Percentiles rank a stretch among this genome's conserved stretches.
Evolutionary conservation across 1,284 basidiomycete species (phyloP).

Genomic region (Fomitopsis palustris): DNA sequence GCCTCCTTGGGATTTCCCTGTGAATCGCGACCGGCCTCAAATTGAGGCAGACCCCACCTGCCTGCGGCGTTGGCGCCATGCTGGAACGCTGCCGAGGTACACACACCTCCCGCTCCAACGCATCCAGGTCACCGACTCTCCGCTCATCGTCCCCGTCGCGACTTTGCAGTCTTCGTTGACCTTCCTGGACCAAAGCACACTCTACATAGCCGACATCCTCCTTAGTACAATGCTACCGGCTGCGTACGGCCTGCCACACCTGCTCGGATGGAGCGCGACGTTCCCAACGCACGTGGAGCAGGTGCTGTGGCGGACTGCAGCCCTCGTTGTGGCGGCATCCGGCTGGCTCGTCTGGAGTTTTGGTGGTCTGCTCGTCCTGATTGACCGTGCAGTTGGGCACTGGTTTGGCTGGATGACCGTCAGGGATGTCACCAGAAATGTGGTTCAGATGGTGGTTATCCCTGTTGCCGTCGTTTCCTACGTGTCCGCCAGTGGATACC

Average conservation of each 20-base stretch:
- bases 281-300: conserved; percentile 2
- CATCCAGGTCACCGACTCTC: not conserved
- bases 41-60: not conserved
- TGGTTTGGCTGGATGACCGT: too few relatives aligned
- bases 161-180: not conserved
- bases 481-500: not conserved
- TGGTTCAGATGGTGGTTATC: too few relatives aligned
- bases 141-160: not conserved
- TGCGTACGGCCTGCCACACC: conserved; percentile 6
- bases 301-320: conserved; percentile 5
- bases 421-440: too few relatives aligned
- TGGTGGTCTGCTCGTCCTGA: too few relatives aligned
- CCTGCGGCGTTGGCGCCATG: not conserved
- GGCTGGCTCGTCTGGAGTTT: not conserved
- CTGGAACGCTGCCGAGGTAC: not conserved
- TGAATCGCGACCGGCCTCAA: not conserved
- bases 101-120: too few relatives aligned
- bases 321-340: not conserved
- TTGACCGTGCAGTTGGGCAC: too few relatives aligned
- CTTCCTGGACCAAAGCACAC: too few relatives aligned
- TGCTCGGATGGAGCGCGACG: not conserved
- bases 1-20: not conserved
- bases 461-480: too few relatives aligned
- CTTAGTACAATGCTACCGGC: not conserved
- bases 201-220: too few relatives aligned